Evolutionary conservation across 1,284 basidiomycete species (phyloP), one percentile per base, ranked within the genome.

Genomic region (Ceratorhiza oryzae-sativae): DNA sequence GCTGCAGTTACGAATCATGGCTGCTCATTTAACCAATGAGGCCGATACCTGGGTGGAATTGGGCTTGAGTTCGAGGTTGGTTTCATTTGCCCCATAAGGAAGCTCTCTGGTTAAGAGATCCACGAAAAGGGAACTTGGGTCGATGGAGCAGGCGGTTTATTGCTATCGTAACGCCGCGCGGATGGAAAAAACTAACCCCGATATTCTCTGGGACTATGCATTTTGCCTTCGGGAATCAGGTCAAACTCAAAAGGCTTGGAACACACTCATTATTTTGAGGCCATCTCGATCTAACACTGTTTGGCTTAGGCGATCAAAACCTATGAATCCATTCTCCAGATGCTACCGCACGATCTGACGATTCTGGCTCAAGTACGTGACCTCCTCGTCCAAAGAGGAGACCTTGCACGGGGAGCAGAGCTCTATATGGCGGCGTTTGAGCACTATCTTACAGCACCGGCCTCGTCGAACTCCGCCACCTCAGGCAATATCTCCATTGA

Each of bases 161-260:
- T 98, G 97, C 78, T 92, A 93, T 77, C 85, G 90, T 0, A 96
- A 98, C 78, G 88, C 93, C 0, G 88, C 91, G 77, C 89, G 86
- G 74, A 83, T 92, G 30, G 91, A 96, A 77, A 90, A 92, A 4
- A 84, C 85, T 3, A 95, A 98, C 75, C 86, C 94, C 9, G 90
- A 92, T 73, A 90, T 92, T 1, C 86, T 97, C 27, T 98, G 94
- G 94, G 95, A 98, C 76, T 88, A 95, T 1, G 94, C 95, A 0
- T 83, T 87, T 2, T 85, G 98, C 5, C 90, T 95, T 4, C 90
- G 90, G 75, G 88, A 93, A 74, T 86, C 90, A 34, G 89, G 87
- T 0, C 88, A 94, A 42, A 81, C 89, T 49, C 84, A 85, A 74
- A 90, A 87, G 25, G 91, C 91, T 72, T 51, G 36, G 8, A n/a